Percentiles rank a stretch among this genome's conserved stretches.
phyloP scores from a whole-genome alignment of 2,329 filamentous ascomycete species.

The Phyllosticta citribraziliensis region DNA sequence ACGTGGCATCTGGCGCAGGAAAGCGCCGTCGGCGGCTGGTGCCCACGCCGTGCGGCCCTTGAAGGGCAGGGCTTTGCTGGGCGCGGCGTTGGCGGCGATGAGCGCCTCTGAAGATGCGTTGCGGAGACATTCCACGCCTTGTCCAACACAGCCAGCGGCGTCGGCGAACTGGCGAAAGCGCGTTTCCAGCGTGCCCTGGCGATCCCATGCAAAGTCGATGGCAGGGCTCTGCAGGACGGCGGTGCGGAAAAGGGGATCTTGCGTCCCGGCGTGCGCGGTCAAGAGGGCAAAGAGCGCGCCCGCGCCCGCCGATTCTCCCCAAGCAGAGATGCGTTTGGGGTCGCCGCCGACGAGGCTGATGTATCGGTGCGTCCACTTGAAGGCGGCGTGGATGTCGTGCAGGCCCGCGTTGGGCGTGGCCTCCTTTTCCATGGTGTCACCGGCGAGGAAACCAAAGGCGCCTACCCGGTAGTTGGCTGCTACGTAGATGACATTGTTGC shows the following conservation, averaged over 20 bases:
- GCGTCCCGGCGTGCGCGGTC: slow-evolving; percentile 32
- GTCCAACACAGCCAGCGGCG: slow-evolving; percentile 18
- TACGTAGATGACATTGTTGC: slow-evolving; percentile 35
- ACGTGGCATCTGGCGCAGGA: slow-evolving; percentile 23
- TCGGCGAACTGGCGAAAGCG: slow-evolving; percentile 17
- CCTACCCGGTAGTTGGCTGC: slow-evolving; percentile 37
- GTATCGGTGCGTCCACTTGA: slow-evolving; percentile 42
- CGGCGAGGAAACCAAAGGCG: slow-evolving; percentile 39
- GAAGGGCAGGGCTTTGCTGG: slow-evolving; percentile 13
- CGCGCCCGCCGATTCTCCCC: slow-evolving; percentile 43
- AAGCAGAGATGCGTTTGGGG: slow-evolving; percentile 35
- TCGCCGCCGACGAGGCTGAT: slow-evolving; percentile 39
- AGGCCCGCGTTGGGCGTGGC: slow-evolving; percentile 36
- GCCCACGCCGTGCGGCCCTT: slow-evolving; percentile 20
- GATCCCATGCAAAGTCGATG: slow-evolving; percentile 16
- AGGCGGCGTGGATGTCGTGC: slow-evolving; percentile 30
- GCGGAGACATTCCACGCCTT: slow-evolving; percentile 20
- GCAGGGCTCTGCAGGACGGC: slow-evolving; percentile 26
- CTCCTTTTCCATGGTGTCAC: slow-evolving; percentile 33
- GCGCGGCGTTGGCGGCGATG: slow-evolving; percentile 17
- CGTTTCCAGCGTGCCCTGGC: slow-evolving; percentile 16
- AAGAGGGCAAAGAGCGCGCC: slow-evolving; percentile 43
- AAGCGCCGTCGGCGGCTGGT: slow-evolving; percentile 24
- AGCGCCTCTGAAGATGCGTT: slow-evolving; percentile 16
- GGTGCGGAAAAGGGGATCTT: slow-evolving; percentile 35